A percentile compares a stretch with the other conserved stretches of the same genome.
Conservation (phyloP, 306 rosid species). For the Corylus americana region DNA sequence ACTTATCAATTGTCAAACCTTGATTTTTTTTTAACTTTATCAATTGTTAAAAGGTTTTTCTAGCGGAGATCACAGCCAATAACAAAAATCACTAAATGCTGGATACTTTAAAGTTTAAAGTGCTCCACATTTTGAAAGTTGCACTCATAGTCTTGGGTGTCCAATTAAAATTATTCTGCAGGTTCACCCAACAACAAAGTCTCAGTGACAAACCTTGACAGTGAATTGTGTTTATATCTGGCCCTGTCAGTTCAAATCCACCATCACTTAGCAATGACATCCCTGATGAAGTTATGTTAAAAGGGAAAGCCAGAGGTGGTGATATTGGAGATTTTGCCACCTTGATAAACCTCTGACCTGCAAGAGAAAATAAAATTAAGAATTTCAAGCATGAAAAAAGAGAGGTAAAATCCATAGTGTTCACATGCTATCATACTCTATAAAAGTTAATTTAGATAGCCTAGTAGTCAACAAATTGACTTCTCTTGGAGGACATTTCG, state of each 20-base stretch:
- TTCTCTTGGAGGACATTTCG: not conserved
- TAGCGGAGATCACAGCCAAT: not conserved
- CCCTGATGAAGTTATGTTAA: slow-evolving; percentile 67
- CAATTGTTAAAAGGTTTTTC: not conserved
- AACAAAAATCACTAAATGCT: not conserved
- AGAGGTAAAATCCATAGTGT: not conserved
- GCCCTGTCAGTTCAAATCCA: slow-evolving; percentile 66
- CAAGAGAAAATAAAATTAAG: slow-evolving; percentile 29
- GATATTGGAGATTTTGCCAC: slow-evolving; percentile 87
- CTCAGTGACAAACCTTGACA: slow-evolving; percentile 70
- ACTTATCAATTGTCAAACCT: too few relatives aligned
- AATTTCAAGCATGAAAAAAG: slow-evolving; percentile 13
- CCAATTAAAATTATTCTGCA: slow-evolving; percentile 7
- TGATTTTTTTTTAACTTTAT: not conserved
- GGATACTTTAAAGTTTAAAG: not conserved
- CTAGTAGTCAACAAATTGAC: not conserved
- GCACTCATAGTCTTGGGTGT: not conserved
- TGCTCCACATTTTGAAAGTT: not conserved
- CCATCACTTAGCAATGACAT: slow-evolving; percentile 57
- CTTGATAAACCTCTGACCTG: slow-evolving; percentile 80
- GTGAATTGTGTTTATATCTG: slow-evolving; percentile 70
- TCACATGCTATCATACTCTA: slow-evolving; percentile 11
- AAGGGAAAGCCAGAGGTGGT: slow-evolving; percentile 79
- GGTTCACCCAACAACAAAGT: slow-evolving; percentile 18
- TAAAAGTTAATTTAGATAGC: not conserved